Evolutionary conservation across 495 filamentous ascomycete species (phyloP).

Genomic region (Evansstolkia leycettana): DNA sequence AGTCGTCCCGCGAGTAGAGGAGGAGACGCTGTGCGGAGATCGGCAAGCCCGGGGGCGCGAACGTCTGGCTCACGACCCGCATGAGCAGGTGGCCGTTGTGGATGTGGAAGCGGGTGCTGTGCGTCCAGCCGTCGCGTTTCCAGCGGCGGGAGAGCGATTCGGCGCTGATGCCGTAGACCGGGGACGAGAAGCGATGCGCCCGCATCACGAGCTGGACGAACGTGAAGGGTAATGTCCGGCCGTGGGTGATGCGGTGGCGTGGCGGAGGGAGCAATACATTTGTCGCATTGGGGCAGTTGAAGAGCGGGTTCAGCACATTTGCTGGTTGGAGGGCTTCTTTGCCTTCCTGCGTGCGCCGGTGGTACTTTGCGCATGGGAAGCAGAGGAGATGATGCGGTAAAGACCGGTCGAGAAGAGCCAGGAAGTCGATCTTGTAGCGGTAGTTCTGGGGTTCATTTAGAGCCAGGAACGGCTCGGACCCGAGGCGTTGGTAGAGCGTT

Average conservation of each 20-base stretch:
- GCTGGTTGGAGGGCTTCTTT: conserved; percentile 36
- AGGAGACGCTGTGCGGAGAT: conserved; percentile 34
- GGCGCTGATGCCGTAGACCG: conserved; percentile 30
- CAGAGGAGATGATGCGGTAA: conserved; percentile 44
- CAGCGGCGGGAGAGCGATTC: conserved; percentile 35
- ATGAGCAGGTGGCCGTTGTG: conserved; percentile 40
- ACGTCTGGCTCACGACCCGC: conserved; percentile 34
- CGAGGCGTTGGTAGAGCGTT: conserved; percentile 29
- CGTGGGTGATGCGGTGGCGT: conserved; percentile 38
- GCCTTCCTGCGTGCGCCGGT: conserved; percentile 35
- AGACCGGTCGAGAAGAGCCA: conserved; percentile 28
- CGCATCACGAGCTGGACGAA: conserved; percentile 43
- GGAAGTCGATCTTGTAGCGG: conserved; percentile 31
- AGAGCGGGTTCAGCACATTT: conserved; percentile 38
- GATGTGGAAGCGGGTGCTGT: conserved; percentile 36
- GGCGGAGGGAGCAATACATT: conserved; percentile 29
- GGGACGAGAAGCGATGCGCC: conserved; percentile 18
- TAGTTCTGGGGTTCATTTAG: conserved; percentile 26
- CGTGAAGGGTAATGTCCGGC: conserved; percentile 36
- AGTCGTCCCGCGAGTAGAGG: conserved; percentile 45
- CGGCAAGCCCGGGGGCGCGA: conserved; percentile 30
- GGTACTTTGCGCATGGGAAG: conserved; percentile 40
- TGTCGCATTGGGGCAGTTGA: conserved; percentile 33
- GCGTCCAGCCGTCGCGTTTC: conserved; percentile 36
- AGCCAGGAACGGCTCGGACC: conserved; percentile 15